These are phyloP conservation scores for Staphylotrichum longicolle DNA, from an alignment of 495 filamentous ascomycete genomes.

Conservation along the genomic window DNA sequence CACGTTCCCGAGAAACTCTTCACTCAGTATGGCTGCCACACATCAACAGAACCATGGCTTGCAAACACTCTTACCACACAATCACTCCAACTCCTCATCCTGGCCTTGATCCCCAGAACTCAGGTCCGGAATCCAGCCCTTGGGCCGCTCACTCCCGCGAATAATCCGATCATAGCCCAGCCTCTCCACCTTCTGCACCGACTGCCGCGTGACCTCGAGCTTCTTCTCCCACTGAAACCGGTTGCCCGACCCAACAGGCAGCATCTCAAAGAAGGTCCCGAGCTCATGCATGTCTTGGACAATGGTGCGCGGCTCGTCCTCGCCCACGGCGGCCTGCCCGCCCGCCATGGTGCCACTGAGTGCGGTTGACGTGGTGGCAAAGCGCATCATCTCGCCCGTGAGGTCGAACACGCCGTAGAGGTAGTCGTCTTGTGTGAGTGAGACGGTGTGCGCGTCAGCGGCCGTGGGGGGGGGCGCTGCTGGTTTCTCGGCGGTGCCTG, in stretches of 20 bases:
- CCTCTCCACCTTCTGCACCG: conserved; percentile 91
- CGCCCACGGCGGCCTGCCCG: conserved; percentile 14
- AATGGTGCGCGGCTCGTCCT: conserved; percentile 49
- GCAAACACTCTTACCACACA: background rate
- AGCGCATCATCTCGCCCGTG: conserved; percentile 92
- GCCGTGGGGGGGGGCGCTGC: background rate
- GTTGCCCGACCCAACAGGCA: conserved; percentile 53
- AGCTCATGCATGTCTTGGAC: conserved; percentile 73
- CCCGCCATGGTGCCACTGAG: conserved; percentile 55
- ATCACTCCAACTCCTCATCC: conserved; percentile 23
- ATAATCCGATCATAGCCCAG: conserved; percentile 84
- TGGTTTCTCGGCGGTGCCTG: conserved; percentile 13
- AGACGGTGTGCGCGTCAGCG: conserved; percentile 46
- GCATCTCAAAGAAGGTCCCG: conserved; percentile 66
- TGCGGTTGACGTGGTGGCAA: conserved; percentile 79
- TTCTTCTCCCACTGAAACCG: conserved; percentile 63
- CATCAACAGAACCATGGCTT: no score
- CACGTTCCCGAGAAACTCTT: no score
- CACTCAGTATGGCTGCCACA: no score
- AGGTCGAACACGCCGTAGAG: conserved; percentile 89
- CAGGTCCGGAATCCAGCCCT: conserved; percentile 88
- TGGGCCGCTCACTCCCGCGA: conserved; percentile 81
- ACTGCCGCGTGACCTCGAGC: conserved; percentile 77
- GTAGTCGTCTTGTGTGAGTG: conserved; percentile 79
- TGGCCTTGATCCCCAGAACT: conserved; percentile 31